Evolutionary conservation across 306 rosid genomes (phyloP), one percentile per base, ranked within the genome.

Genomic region (Casuarina cunninghamiana): DNA sequence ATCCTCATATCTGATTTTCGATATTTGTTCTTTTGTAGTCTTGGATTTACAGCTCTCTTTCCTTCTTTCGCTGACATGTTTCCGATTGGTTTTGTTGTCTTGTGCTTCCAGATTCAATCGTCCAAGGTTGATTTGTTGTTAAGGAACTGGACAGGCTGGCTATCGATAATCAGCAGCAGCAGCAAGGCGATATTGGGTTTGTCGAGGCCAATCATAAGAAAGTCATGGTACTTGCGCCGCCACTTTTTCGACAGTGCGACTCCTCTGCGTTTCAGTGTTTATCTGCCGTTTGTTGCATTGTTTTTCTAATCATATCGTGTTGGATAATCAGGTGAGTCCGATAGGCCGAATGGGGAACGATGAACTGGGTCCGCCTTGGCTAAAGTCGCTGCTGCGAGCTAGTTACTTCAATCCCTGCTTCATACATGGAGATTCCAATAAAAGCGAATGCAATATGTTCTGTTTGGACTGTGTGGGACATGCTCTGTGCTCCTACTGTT

Each of bases 391-490:
- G 88, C 78, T 87, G 15, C 71, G 65, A 54, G 82, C 79, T 7
- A 69, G 54, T 19, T 87, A 81, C 74, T 87, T 87, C 53, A 53
- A 9, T 42, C 55, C 82, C 16, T 87, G 90, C 63, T 17, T 73
- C 10, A 51, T 77, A 73, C 88, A 87, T 35, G 80, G 83, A 3
- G 79, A 74, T 46, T 77, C 88, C 58, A 77, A 72, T 41, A 84
- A 81, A 71, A 81, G 83, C 45, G 88, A 87, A 75, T 81, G 90
- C 81, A 87, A 87, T 72, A 72, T 84, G 84, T 87, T 84, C 83
- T 87, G 90, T 48, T 57, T 84, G 83, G 90, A 87, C 63, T 87
- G 90, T 45, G 55, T 57, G 71, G 87, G 81, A 0, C 26, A 57
- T 57, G 80, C 88, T 12, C 50, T 84, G 15, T 87, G 90, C 69